phyloP scores from a whole-genome alignment of 768 basidiomycete genomes.

The Xerocomus spinulosus region DNA sequence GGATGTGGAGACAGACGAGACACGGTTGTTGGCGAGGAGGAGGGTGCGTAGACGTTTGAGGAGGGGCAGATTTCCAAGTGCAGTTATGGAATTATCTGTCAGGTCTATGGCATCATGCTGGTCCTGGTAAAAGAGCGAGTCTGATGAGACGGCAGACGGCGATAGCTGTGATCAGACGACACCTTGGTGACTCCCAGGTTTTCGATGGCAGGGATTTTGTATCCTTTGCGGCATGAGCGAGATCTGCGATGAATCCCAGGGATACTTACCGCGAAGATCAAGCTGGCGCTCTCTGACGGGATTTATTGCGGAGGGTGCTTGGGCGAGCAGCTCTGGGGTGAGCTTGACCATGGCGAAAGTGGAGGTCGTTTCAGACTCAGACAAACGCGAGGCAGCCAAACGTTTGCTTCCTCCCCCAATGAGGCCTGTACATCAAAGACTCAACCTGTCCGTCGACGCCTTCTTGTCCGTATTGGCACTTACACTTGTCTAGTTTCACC shows the following conservation, averaged over 20 bases:
- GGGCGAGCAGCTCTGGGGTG: conserved; percentile 88
- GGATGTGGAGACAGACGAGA: conserved; percentile 76
- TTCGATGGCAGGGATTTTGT: conserved; percentile 94
- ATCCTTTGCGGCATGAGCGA: conserved; percentile 48
- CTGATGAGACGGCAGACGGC: conserved; percentile 11
- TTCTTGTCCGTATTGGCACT: conserved; percentile 8
- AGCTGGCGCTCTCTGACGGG: conserved; percentile 86
- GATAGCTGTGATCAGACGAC: conserved; percentile 16
- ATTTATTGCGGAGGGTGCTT: conserved; percentile 73
- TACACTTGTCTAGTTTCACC: conserved; percentile 46
- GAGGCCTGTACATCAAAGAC: conserved; percentile 67
- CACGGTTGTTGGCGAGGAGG: conserved; percentile 85
- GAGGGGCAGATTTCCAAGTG: conserved; percentile 80
- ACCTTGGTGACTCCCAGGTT: conserved; percentile 90
- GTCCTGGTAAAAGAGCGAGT: conserved; percentile 55
- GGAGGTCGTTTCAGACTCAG: conserved; percentile 35
- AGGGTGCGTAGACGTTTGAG: conserved; percentile 81
- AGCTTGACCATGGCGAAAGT: conserved; percentile 67
- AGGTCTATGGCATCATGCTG: conserved; percentile 93
- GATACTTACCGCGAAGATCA: conserved; percentile 73
- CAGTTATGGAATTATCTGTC: conserved; percentile 83
- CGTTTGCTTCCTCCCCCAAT: conserved; percentile 37
- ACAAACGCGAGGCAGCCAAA: conserved; percentile 20
- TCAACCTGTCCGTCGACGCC: conserved; percentile 53
- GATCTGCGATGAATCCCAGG: conserved; percentile 9